These are phyloP conservation scores for Pseudocercospora crystallina DNA, from an alignment of 2,329 filamentous ascomycete genomes.

Conservation along the genomic window DNA sequence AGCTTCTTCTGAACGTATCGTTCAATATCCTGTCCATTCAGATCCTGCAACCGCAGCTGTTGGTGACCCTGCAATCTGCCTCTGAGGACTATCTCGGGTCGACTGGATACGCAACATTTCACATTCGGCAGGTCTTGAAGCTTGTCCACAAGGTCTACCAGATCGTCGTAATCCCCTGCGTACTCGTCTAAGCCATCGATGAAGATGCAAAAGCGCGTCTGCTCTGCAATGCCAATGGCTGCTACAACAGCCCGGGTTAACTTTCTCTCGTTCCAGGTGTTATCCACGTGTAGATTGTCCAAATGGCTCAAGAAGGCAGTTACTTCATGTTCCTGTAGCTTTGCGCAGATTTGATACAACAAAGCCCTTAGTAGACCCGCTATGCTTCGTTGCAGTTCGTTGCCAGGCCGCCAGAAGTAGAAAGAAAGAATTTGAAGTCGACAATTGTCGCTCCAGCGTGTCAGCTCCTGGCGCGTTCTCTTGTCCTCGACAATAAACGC, in stretches of 20 bases:
- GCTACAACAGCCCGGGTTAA: constrained; percentile 5
- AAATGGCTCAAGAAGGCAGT: not conserved
- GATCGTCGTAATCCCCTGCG: constrained; percentile 8
- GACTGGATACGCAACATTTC: constrained; percentile 2
- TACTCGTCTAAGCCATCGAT: constrained; percentile 24
- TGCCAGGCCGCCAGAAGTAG: constrained; percentile 22
- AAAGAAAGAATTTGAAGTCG: not conserved
- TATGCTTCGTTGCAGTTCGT: constrained; percentile 9
- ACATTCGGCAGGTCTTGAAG: not conserved
- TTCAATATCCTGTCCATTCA: not conserved
- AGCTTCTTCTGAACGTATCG: not conserved
- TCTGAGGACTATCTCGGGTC: not conserved
- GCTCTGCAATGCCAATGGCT: too few relatives aligned
- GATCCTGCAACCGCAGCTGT: not conserved
- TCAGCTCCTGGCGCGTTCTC: not conserved
- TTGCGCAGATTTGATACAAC: constrained; percentile 10
- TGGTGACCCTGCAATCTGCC: not conserved
- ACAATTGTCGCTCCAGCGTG: not conserved
- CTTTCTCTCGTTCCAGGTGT: constrained; percentile 1
- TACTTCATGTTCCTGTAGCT: not conserved
- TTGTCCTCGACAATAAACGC: constrained; percentile 2
- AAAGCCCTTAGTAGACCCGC: constrained; percentile 17
- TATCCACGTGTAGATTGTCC: not conserved
- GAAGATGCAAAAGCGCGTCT: constrained; percentile 17
- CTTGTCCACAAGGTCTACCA: not conserved